Conservation (phyloP, 345 rosid genomes). For the Eucalyptus erythrocorys region DNA sequence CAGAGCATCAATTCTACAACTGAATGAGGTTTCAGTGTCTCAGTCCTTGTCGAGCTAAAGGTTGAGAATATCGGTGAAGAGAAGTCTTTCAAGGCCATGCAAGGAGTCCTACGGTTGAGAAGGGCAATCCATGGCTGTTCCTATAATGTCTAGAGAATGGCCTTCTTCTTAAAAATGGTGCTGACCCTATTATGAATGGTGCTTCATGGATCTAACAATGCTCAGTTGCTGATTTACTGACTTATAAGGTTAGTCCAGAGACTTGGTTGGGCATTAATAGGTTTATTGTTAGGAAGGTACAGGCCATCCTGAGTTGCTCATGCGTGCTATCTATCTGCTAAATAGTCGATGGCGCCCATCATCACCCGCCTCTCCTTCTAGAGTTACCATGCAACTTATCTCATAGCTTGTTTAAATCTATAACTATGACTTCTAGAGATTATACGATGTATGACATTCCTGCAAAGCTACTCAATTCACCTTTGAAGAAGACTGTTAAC, state of each 20-base stretch:
- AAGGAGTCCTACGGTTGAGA: not conserved
- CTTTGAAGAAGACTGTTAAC: not conserved
- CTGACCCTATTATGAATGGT: not conserved
- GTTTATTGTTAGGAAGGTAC: not conserved
- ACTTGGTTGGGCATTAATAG: not conserved
- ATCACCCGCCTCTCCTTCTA: not conserved
- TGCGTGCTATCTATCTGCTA: not conserved
- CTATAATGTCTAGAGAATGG: not conserved
- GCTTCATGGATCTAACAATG: not conserved
- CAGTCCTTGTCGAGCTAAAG: constrained; percentile 25
- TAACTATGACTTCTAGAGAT: not conserved
- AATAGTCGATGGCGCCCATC: not conserved
- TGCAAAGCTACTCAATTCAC: not conserved
- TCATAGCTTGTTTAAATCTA: not conserved
- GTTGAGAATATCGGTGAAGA: constrained; percentile 42
- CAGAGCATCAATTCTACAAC: constrained; percentile 17
- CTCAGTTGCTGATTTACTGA: not conserved
- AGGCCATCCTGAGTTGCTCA: not conserved
- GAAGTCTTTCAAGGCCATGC: constrained; percentile 37
- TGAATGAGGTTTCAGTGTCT: constrained; percentile 35
- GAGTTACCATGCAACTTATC: not conserved
- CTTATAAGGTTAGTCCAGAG: not conserved
- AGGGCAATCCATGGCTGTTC: not conserved
- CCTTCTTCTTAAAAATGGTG: not conserved
- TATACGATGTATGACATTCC: not conserved